A percentile compares a stretch with the other conserved stretches of the same genome.
These are phyloP conservation scores for Penicillium canariense DNA, from an alignment of 495 filamentous ascomycete genomes.

Conservation along the genomic window DNA sequence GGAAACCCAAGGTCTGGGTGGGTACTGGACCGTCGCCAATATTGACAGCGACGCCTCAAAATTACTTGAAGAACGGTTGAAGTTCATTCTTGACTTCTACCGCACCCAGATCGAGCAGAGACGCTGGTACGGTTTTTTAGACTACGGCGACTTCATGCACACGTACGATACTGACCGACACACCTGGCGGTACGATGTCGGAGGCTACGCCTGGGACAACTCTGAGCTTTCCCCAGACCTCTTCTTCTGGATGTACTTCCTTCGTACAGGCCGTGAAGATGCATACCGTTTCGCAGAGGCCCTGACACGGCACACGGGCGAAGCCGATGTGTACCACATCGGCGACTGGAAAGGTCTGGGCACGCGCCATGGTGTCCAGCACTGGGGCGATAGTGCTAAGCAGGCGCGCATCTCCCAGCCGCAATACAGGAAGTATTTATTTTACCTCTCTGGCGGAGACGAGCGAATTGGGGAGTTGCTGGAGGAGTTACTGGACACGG, in stretches of 20 bases:
- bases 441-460: slow-evolving; percentile 44
- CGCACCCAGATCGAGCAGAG: slow-evolving; percentile 41
- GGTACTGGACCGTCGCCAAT: no score
- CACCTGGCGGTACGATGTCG: slow-evolving; percentile 51
- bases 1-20: no score
- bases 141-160: slow-evolving; percentile 51
- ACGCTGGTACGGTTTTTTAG: slow-evolving; percentile 53
- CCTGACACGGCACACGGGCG: slow-evolving; percentile 46
- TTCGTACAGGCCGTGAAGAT: slow-evolving; percentile 44
- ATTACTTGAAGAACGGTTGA: no score
- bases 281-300: slow-evolving; percentile 49
- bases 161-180: slow-evolving; percentile 50
- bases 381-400: slow-evolving; percentile 50
- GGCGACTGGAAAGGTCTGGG: slow-evolving; percentile 49
- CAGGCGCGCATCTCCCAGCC: slow-evolving; percentile 48
- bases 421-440: slow-evolving; percentile 44
- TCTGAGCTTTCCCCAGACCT: slow-evolving; percentile 52
- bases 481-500: no score
- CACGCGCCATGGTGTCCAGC: slow-evolving; percentile 52
- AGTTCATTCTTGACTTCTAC: slow-evolving; percentile 46
- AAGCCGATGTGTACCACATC: slow-evolving; percentile 51
- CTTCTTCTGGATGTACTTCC: slow-evolving; percentile 52
- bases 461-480: slow-evolving; percentile 47
- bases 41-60: no score
- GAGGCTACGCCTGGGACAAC: slow-evolving; percentile 55